Evolutionary conservation across 768 basidiomycete species (phyloP).

Genomic region (Pleurotus salmoneostramineus): DNA sequence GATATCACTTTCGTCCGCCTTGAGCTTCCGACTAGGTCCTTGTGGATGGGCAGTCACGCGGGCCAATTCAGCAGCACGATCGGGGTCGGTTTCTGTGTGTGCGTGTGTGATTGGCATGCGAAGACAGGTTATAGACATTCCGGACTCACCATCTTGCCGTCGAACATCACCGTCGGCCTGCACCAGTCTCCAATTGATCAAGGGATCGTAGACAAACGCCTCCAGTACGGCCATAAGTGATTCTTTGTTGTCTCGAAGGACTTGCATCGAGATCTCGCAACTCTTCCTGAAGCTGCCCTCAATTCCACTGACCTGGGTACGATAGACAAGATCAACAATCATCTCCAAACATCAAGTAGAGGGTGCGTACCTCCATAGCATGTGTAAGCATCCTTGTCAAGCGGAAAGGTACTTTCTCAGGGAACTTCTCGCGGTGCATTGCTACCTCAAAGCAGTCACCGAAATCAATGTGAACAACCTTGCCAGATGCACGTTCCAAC

Average conservation of each 20-base stretch:
- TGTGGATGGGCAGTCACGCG: conserved; percentile 72
- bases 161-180: conserved; percentile 75
- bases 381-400: conserved; percentile 97
- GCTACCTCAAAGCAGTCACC: conserved; percentile 99
- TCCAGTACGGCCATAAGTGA: conserved; percentile 99
- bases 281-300: conserved; percentile 95
- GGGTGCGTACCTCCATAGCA: conserved; percentile 86
- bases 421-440: conserved; percentile 98
- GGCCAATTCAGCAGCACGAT: conserved; percentile 58
- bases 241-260: conserved; percentile 94
- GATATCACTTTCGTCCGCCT: conserved; percentile 92
- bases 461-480: conserved; percentile 95
- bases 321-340: too few species aligned
- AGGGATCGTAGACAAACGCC: conserved; percentile 96
- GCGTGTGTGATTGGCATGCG: conserved; percentile 21
- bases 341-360: neutral
- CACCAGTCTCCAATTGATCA: conserved; percentile 96
- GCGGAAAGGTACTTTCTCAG: conserved; percentile 97
- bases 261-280: conserved; percentile 97
- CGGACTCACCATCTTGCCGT: conserved; percentile 56
- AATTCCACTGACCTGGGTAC: conserved; percentile 85
- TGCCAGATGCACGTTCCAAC: conserved; percentile 86
- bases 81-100: conserved; percentile 46
- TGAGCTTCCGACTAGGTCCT: conserved; percentile 75
- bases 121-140: conserved; percentile 5